Base-by-base conservation (phyloP, 768 basidiomycete species). In the Pisolithus sp. region DNA sequence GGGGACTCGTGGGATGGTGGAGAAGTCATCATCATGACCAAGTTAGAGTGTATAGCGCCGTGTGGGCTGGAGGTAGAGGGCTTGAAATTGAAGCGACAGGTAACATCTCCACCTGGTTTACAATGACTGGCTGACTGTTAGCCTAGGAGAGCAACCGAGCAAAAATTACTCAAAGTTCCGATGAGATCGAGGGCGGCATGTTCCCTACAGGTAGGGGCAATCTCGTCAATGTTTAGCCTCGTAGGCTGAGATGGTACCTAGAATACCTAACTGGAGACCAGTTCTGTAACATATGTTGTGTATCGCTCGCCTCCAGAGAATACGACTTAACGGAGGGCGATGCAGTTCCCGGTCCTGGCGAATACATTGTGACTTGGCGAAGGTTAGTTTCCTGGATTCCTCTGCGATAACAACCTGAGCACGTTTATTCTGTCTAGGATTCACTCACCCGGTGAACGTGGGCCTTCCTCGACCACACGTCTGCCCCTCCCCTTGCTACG, bases 201-300 rank as follows among this genome's bases (percentile, higher is more conserved):
- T 75, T 76, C 48, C 76, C 80, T 21, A 75, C 75, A 59, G 76
- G 77, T 80, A 28, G 56, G 69, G 62, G 4, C 12, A 21, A 9
- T 5, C 48, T 9, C 46, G 7, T 38, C 21, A n/a, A 48, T 6
- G n/a, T 15, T 10, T 55, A 15, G 30, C n/a, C 45, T 34, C 23
- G 8, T 18, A 28, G n/a, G 48, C 28, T 30, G 17, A 45, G 24
- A 26, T 31, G 47, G 1, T 21, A 15, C 20, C 8, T 54, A 86
- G 86, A 85, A 54, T 86, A 79, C 67, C 64, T 79, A 23, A 60
- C 79, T 9, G 85, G 83, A 0, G 89, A 92, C 58, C 77, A 78
- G 53, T 78, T 88, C 54, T 76, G 75, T 39, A 75, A 81, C 31
- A 59, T 75, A 20, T 83, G 80, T 58, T 76, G 77, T 10, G 67